Percentiles rank a stretch among this genome's conserved stretches.
These are phyloP conservation scores for Edaphochlamys debaryana DNA, from an alignment of 139 green algal genomes.

Conservation along the genomic window DNA sequence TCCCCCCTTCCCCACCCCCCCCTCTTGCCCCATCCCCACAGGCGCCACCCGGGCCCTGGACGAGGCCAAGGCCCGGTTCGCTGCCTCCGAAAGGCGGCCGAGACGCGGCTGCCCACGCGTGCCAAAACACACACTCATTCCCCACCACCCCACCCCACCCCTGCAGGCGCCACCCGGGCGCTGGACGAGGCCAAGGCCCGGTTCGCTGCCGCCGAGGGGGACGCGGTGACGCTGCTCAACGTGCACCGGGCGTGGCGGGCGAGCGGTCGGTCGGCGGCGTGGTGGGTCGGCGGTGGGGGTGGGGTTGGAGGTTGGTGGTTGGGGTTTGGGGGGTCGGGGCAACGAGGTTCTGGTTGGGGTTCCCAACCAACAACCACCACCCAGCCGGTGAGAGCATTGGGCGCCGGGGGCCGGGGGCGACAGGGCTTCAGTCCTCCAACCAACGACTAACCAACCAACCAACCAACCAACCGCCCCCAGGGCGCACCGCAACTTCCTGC, in stretches of 20 bases:
- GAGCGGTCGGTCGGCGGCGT: constrained; percentile 48
- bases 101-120: no score
- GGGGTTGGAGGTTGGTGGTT: no score
- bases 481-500: constrained; percentile 69
- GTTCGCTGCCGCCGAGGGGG: constrained; percentile 83
- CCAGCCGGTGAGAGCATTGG: no score
- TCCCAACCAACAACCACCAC: no score
- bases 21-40: not conserved
- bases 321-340: no score
- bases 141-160: not conserved
- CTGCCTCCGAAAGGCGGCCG: constrained; percentile 74
- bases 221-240: constrained; percentile 81
- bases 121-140: not conserved
- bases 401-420: no score
- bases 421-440: no score
- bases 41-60: constrained; percentile 51
- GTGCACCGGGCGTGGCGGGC: constrained; percentile 85
- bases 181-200: constrained; percentile 64
- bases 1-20: no score
- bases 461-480: constrained; percentile 3
- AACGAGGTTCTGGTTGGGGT: no score
- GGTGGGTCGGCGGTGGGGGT: constrained; percentile 40
- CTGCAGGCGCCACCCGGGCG: constrained; percentile 32
- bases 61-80: constrained; percentile 75
- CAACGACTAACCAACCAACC: no score